Conservation (phyloP, 352 stramenopile species). For the Phytophthora litchii region DNA sequence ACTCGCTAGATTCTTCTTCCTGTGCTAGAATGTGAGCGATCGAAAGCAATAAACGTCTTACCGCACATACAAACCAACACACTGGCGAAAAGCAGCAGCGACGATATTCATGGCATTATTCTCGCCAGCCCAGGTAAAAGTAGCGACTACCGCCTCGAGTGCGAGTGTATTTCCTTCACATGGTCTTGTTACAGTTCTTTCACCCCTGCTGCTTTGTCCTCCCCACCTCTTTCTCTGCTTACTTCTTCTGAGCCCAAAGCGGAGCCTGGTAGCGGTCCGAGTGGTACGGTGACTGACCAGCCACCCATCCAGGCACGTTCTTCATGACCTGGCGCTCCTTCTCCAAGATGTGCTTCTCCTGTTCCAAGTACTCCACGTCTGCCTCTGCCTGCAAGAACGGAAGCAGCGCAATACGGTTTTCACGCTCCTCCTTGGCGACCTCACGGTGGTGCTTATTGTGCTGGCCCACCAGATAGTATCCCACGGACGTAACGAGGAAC, state of each 20-base stretch:
- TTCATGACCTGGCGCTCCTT: conserved; percentile 96
- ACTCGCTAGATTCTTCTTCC: conserved; percentile 1
- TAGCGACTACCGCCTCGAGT: conserved; percentile 10
- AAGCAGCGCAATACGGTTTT: conserved; percentile 92
- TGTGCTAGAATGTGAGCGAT: conserved; percentile 23
- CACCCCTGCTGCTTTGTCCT: conserved; percentile 10
- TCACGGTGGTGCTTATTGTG: conserved; percentile 77
- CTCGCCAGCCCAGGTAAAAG: conserved; percentile 11
- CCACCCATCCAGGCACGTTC: conserved; percentile 92
- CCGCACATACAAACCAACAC: conserved; percentile 2
- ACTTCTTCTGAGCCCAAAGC: conserved; percentile 84
- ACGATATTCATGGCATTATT: conserved; percentile 29
- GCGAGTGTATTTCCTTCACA: conserved; percentile 29
- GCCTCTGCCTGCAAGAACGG: conserved; percentile 96
- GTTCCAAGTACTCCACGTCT: conserved; percentile 90
- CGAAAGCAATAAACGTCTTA: conserved; percentile 24
- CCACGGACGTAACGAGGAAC: conserved; percentile 74
- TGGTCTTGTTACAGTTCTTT: conserved; percentile 32
- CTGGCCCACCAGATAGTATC: conserved; percentile 81
- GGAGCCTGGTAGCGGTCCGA: conserved; percentile 82
- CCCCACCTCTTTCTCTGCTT: conserved; percentile 7
- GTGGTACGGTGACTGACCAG: conserved; percentile 90
- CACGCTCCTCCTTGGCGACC: conserved; percentile 85
- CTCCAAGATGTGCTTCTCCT: conserved; percentile 89
- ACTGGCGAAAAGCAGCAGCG: conserved; percentile 19